Base-by-base conservation (phyloP, 108 stramenopile species). In the Nitzschia sp. region DNA sequence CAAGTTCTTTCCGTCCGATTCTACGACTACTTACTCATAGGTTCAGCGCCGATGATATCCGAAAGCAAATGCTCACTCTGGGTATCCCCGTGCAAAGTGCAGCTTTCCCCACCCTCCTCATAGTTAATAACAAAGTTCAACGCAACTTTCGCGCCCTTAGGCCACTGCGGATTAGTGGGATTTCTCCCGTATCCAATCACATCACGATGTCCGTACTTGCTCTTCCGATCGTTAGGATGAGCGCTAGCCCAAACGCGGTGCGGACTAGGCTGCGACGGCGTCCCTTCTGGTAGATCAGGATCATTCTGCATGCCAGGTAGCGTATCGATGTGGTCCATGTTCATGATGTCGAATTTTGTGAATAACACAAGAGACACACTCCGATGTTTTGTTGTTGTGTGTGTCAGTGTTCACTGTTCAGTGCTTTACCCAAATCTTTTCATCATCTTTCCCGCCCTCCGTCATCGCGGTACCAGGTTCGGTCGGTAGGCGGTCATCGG, bases 41-140 rank as follows among this genome's bases (percentile, higher is more conserved):
- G 77, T 31, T 54, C 46, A 9, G 88, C 88, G 22, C 92, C 93
- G 25, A 90, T 87, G 63, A 95, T 95, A 69, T 97, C 97, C 23
- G 86, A 82, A 30, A 97, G 78, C 45, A 97, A 79, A 61, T 86
- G 77, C 73, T 92, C 88, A 38, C 81, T 87, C 66, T 86, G 83
- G 19, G 34, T 35, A 68, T 94, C 92, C 0, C 92, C 88, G 69
- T 92, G 93, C 53, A 96, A 70, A 25, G 81, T 57, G 45, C 91
- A 92, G 63, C 74, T 87, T 63, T 97, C 97, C 15, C 93, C 93
- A 8, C 97, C 97, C 59, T 97, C 97, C 78, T 97, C 97, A 75
- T 96, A 97, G 80, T 97, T 97, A 55, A 97, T 83, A 41, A 97
- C 97, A 54, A 97, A 85, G 61, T 95, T 94, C 27, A 97, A 79